phyloP scores from a whole-genome alignment of 345 rosid genomes.

The Citrus glauca region DNA sequence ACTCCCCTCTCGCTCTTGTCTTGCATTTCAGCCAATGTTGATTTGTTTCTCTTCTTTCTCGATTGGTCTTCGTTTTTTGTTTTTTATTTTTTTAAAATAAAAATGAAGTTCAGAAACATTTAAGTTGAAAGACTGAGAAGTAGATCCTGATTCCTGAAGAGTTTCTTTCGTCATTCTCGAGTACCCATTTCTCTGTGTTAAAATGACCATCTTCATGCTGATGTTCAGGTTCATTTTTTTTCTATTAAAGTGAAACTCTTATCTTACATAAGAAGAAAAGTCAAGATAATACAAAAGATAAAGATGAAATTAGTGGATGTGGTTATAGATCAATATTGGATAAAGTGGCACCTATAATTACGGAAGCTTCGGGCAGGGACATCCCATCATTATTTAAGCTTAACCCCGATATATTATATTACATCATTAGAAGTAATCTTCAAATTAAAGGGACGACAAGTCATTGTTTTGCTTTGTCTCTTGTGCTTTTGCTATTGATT shows the following conservation, averaged over 20 bases:
- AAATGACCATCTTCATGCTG: too few relatives aligned
- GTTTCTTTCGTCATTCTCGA: too few relatives aligned
- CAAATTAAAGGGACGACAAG: not conserved
- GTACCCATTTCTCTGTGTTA: too few relatives aligned
- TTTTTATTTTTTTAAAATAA: not conserved
- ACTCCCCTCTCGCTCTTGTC: not conserved
- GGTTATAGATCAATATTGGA: not conserved
- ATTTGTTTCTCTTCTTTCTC: not conserved
- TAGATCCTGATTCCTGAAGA: too few relatives aligned
- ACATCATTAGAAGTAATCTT: conserved; percentile 3
- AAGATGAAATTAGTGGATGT: not conserved
- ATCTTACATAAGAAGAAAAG: not conserved
- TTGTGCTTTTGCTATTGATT: not conserved
- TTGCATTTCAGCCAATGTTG: not conserved
- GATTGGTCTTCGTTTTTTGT: not conserved
- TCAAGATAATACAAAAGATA: not conserved
- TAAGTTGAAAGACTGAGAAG: too few relatives aligned
- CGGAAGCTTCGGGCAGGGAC: not conserved
- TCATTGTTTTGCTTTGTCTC: not conserved
- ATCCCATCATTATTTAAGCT: not conserved
- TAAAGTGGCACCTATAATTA: not conserved
- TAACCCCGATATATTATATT: not conserved
- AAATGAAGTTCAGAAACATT: too few relatives aligned
- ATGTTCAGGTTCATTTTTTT: not conserved
- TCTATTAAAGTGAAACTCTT: not conserved